Percentiles rank a stretch among this genome's conserved stretches.
These are phyloP conservation scores for Suillus brevipes DNA, from an alignment of 768 basidiomycete species.

Conservation along the genomic window DNA sequence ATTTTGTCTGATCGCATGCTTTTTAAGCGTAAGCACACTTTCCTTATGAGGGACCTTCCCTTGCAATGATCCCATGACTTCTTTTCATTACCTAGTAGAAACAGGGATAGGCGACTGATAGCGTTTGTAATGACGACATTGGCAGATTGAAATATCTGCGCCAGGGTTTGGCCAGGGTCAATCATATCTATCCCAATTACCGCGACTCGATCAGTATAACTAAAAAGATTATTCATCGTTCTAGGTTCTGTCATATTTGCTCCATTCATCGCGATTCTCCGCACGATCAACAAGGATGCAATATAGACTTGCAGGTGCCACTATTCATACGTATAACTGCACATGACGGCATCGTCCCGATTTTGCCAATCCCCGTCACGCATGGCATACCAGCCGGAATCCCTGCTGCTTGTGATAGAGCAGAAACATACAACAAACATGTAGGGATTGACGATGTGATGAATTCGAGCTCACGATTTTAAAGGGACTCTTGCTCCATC, in stretches of 20 bases:
- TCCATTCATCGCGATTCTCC: background rate
- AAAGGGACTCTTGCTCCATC: background rate
- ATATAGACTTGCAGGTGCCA: background rate
- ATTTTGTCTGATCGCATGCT: background rate
- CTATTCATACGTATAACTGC: background rate
- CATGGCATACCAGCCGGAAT: background rate
- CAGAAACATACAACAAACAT: background rate
- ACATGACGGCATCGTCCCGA: background rate
- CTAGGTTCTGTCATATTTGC: background rate
- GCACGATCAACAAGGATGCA: background rate
- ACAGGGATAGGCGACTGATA: background rate
- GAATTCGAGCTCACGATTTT: background rate
- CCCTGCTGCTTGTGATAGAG: background rate
- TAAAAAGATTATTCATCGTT: background rate
- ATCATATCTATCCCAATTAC: background rate
- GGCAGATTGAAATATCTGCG: background rate
- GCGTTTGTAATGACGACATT: background rate
- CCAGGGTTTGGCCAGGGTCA: background rate
- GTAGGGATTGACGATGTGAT: background rate
- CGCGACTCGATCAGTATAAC: background rate
- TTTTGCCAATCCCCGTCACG: background rate
- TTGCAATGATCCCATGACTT: background rate
- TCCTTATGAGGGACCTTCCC: background rate
- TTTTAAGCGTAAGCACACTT: background rate
- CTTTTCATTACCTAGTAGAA: background rate